Evolutionary conservation across 2,329 filamentous ascomycete genomes (phyloP).

Genomic region (Thelonectria blattea): DNA sequence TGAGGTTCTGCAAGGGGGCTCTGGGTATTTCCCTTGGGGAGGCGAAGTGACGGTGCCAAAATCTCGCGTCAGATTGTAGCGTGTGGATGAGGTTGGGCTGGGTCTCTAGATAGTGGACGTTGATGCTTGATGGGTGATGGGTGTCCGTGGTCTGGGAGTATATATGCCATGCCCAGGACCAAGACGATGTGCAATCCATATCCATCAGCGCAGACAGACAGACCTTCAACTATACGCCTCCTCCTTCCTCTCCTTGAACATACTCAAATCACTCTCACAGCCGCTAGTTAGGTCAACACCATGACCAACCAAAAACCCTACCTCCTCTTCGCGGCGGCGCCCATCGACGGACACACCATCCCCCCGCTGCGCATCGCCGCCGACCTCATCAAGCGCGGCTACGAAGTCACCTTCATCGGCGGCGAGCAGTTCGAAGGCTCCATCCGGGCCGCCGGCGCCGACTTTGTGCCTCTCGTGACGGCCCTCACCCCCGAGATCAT

Average conservation of each 20-base stretch:
- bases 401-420: constrained; percentile 50
- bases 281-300: constrained; percentile 10
- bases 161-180: not conserved
- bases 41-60: not conserved
- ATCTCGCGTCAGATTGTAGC: constrained; percentile 23
- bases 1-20: not conserved
- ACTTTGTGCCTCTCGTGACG: constrained; percentile 37
- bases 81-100: not conserved
- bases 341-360: constrained; percentile 41
- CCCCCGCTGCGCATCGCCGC: constrained; percentile 43
- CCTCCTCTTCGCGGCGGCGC: constrained; percentile 38
- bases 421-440: constrained; percentile 44
- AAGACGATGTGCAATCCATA: not conserved
- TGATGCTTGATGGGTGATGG: not conserved
- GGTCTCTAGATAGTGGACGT: no score
- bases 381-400: constrained; percentile 47
- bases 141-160: not conserved
- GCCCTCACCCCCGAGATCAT: constrained; percentile 28
- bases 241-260: not conserved
- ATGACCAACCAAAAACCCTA: constrained; percentile 34
- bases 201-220: not conserved
- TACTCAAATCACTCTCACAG: not conserved
- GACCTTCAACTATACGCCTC: not conserved
- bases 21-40: not conserved
- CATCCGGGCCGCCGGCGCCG: constrained; percentile 46